Evolutionary conservation across 2,329 filamentous ascomycete species (phyloP).

Genomic region (Exophiala viscosa): DNA sequence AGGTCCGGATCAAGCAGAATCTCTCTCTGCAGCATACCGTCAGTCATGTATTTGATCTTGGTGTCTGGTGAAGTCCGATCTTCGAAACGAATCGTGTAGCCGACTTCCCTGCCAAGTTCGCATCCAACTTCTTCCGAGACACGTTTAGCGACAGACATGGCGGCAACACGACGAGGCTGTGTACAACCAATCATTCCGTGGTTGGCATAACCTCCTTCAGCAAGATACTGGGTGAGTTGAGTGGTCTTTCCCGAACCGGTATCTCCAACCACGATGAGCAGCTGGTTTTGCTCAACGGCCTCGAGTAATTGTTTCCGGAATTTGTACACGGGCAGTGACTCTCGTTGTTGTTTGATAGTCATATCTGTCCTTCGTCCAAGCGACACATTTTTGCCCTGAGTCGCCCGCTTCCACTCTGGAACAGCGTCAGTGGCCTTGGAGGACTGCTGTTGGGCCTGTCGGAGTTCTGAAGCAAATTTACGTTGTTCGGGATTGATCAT

Average conservation of each 20-base stretch:
- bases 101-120: constrained; percentile 83
- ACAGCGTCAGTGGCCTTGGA: constrained; percentile 62
- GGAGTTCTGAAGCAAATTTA: constrained; percentile 84
- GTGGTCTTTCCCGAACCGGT: constrained; percentile 98
- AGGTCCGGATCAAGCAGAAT: constrained; percentile 88
- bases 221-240: constrained; percentile 90
- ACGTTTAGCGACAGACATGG: constrained; percentile 98
- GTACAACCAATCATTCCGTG: constrained; percentile 92
- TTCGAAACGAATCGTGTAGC: constrained; percentile 96
- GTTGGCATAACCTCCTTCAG: constrained; percentile 90
- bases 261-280: constrained; percentile 94
- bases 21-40: constrained; percentile 95
- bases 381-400: constrained; percentile 72
- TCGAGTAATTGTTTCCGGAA: constrained; percentile 86
- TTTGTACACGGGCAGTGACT: constrained; percentile 81
- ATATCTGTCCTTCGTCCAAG: constrained; percentile 83
- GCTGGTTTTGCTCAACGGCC: constrained; percentile 80
- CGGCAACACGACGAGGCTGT: constrained; percentile 90
- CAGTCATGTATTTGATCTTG: constrained; percentile 99
- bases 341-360: constrained; percentile 92
- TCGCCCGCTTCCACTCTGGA: constrained; percentile 88
- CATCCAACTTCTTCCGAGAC: constrained; percentile 95
- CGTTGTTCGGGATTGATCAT: constrained; percentile 83
- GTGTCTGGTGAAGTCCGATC: constrained; percentile 85
- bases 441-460: constrained; percentile 58